Evolutionary conservation across 805 yeast species (phyloP), one percentile per base, ranked within the genome.

Genomic region (Candida maris): DNA sequence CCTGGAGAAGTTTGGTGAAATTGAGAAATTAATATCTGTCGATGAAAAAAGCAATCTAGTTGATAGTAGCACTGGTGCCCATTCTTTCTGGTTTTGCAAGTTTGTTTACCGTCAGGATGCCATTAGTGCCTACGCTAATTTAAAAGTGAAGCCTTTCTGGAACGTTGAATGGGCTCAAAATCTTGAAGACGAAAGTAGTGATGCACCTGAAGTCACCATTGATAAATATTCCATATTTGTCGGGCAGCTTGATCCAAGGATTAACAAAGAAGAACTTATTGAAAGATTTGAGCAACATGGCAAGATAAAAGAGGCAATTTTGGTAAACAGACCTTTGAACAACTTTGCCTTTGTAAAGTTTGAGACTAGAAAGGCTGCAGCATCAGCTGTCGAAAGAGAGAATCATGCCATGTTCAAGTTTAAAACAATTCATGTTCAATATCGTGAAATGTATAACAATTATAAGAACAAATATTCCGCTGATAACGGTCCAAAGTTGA

Each of bases 21-120:
- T 86, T 39, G 96, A 89, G 51, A 75, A 79, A 46, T 48, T 85
- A 16, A 70, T 75, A 14, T 62, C 74, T 15, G 64, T 66, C 29
- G 59, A 53, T 17, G 48, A 53, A 14, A 72, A 73, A 2, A 52
- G 51, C 25, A 41, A 44, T 28, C 30, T 44, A 9, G 45, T 49
- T 15, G 44, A 37, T 14, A 25, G 41, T n/a, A 45, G 46, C n/a
- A 21, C 45, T 1, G 43, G 45, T 18, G 35, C 41, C 2, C 50
- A 48, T 30, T 45, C 39, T 4, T 47, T 37, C 18, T 87, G 94
- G 95, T 85, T 80, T 54, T 74, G 79, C 44, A 82, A 83, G 52
- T 86, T 79, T 63, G 83, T 79, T 2, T 85, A 73, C 56, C 74
- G 96, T 30, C 94, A 85, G 56, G 95, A 87, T 58, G 95, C 96